A percentile compares a stretch with the other conserved stretches of the same genome.
These are phyloP conservation scores for Chamaecyparis obtusa DNA, from an alignment of 75 land plant genomes.

Conservation along the genomic window DNA sequence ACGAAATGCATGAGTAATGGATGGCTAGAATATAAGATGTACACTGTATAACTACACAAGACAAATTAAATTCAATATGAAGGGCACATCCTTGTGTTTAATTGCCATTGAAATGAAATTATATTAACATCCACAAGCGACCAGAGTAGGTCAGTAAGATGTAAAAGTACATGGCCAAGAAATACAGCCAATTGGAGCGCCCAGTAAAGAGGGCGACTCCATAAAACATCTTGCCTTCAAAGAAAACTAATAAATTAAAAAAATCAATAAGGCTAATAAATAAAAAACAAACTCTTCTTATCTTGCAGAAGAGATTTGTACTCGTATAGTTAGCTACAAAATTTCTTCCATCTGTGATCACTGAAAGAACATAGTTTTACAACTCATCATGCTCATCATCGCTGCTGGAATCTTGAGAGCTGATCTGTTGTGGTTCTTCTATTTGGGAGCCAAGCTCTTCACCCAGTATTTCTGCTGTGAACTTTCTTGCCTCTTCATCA, in stretches of 20 bases:
- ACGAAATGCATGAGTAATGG: neutral
- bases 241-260: neutral
- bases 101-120: neutral
- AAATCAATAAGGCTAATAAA: no score
- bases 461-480: conserved; percentile 70
- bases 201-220: neutral
- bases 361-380: neutral
- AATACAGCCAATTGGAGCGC: neutral
- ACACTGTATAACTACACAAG: neutral
- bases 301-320: neutral
- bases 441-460: conserved; percentile 35
- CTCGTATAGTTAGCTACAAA: neutral
- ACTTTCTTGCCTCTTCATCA: conserved; percentile 79
- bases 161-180: neutral
- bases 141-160: neutral
- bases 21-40: neutral
- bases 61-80: neutral
- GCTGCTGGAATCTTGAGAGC: neutral
- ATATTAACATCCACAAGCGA: neutral
- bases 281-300: neutral
- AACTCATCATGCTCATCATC: neutral
- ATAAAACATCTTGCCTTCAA: neutral
- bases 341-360: neutral
- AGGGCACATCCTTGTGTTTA: neutral
- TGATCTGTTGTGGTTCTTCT: neutral